Base-by-base conservation (phyloP, 495 filamentous ascomycete species). In the Aspergillus nidulans region DNA sequence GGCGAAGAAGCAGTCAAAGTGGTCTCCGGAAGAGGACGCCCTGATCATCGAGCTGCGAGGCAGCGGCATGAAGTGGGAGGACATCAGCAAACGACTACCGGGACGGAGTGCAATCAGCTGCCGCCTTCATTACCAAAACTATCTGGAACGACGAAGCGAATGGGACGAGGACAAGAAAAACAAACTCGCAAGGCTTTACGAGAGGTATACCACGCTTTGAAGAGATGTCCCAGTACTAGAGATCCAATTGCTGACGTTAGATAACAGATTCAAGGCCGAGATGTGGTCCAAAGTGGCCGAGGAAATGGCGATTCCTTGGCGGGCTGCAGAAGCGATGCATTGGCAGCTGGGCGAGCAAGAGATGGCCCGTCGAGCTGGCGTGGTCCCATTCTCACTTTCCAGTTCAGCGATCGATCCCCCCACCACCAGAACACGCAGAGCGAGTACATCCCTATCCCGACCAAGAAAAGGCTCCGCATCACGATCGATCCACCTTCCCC, bases 161-260 rank as follows among this genome's bases (percentile, higher is more conserved):
- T 98, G 94, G 94, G 90, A 95, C 63, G 94, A 98, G 61, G 94
- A 97, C 69, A 87, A 88, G 70, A 97, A 97, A 75, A 94, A 97
- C 73, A 96, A 92, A 71, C 81, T 98, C 16, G 92, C 94, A 30
- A 82, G 90, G 57, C 77, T 97, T 45, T 98, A 98, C 70, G 92
- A 96, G 69, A 88, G 95, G 94, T 97, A 85, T 6, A 1, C 18
- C 12, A 34, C 2, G 25, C 18, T 10, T 21, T 24, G 23, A 3
- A 46, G 3, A 5, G 16, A 8, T 16, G 30, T 18, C 18, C 9
- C 18, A 49, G 12, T 20, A 21, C 21, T 49, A 4, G 28, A 13
- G 10, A 16, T 49, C 28, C 28, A 21, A 39, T 51, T 49, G 54
- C 51, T 60, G 51, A 60, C 52, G 23, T 21, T 50, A 43, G 36